A percentile compares a stretch with the other conserved stretches of the same genome.
Evolutionary conservation across 495 filamentous ascomycete species (phyloP).

Genomic region (Annulohypoxylon stygium): DNA sequence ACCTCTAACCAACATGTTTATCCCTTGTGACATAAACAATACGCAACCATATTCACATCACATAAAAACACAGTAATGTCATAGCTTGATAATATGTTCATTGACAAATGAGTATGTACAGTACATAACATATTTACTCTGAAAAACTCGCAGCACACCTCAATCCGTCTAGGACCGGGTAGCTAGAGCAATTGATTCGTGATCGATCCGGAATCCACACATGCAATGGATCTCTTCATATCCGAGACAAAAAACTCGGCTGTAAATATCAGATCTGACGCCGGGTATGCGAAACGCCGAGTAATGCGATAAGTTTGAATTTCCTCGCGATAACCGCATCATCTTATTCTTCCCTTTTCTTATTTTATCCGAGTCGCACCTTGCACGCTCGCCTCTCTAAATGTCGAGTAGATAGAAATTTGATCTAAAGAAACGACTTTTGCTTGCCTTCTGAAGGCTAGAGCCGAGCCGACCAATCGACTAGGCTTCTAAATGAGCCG

Average conservation of each 20-base stretch:
- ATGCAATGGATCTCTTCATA: slow-evolving; percentile 28
- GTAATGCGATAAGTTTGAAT: slow-evolving; percentile 32
- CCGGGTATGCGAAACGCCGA: slow-evolving; percentile 44
- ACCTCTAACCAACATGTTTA: neutral
- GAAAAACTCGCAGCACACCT: slow-evolving; percentile 7
- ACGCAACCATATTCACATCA: neutral
- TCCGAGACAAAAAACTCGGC: slow-evolving; percentile 26
- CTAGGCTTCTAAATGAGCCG: neutral
- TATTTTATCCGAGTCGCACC: slow-evolving; percentile 26
- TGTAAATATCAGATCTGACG: slow-evolving; percentile 30
- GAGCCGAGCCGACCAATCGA: neutral
- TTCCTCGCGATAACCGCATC: slow-evolving; percentile 21
- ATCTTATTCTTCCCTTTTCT: slow-evolving; percentile 14
- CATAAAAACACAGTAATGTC: neutral
- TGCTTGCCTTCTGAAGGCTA: neutral
- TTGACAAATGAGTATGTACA: slow-evolving; percentile 43
- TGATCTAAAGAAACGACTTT: slow-evolving; percentile 10
- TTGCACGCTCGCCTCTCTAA: slow-evolving; percentile 20
- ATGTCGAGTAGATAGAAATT: slow-evolving; percentile 13
- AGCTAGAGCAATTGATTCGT: slow-evolving; percentile 16
- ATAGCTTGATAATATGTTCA: slow-evolving; percentile 35
- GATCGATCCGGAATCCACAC: slow-evolving; percentile 23
- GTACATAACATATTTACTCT: slow-evolving; percentile 37
- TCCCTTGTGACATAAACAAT: neutral
- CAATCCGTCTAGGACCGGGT: slow-evolving; percentile 25